These are phyloP conservation scores for Paracoccidioides brasiliensis DNA, from an alignment of 2,329 filamentous ascomycete species.

Conservation along the genomic window DNA sequence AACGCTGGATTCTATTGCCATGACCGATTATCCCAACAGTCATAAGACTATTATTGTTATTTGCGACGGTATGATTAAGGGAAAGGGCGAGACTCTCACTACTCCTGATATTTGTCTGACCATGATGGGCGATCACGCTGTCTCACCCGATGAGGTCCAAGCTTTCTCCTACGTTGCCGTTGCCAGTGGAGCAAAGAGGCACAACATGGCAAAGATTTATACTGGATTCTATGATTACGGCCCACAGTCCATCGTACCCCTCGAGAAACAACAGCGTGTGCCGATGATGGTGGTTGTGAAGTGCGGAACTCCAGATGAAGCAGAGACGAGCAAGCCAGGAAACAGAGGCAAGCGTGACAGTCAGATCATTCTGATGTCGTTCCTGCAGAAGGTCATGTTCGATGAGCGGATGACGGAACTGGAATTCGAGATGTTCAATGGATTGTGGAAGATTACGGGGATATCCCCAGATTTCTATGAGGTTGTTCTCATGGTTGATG, in stretches of 20 bases:
- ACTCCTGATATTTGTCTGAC: conserved; percentile 81
- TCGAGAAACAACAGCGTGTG: conserved; percentile 85
- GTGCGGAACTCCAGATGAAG: conserved; percentile 83
- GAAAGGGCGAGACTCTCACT: conserved; percentile 70
- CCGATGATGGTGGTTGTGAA: conserved; percentile 97
- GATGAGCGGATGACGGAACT: conserved; percentile 99
- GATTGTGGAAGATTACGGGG: conserved; percentile 94
- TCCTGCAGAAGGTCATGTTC: conserved; percentile 99
- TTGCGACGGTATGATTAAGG: conserved; percentile 96
- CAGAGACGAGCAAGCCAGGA: conserved; percentile 69
- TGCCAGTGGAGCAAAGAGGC: conserved; percentile 85
- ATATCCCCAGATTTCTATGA: conserved; percentile 98
- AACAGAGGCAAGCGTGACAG: conserved; percentile 98
- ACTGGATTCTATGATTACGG: conserved; percentile 98
- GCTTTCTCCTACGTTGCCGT: conserved; percentile 95
- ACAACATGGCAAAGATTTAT: conserved; percentile 99
- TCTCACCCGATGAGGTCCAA: conserved; percentile 67
- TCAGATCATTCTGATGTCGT: conserved; percentile 98
- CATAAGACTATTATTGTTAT: conserved; percentile 95
- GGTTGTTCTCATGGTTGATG: conserved; percentile 96
- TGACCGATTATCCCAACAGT: conserved; percentile 97
- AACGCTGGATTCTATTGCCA: conserved; percentile 89
- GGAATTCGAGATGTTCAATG: conserved; percentile 99
- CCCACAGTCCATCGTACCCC: conserved; percentile 59
- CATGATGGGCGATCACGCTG: conserved; percentile 89